Percentiles rank a stretch among this genome's conserved stretches.
Evolutionary conservation across 495 filamentous ascomycete species (phyloP).

Genomic region (Aspergillus kassunensis): DNA sequence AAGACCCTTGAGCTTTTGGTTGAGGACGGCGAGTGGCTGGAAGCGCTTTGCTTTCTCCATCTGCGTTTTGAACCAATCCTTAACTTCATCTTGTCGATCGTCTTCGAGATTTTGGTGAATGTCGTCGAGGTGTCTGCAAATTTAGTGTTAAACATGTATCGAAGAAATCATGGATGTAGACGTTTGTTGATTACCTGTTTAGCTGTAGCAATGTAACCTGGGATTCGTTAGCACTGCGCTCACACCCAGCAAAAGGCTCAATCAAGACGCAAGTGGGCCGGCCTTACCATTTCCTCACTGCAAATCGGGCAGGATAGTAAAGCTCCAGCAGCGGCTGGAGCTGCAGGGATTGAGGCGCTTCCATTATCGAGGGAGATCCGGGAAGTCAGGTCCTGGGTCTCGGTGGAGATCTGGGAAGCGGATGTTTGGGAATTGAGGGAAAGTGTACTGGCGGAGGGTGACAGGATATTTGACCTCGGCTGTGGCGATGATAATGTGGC

Average conservation of each 20-base stretch:
- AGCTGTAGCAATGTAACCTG: conserved; percentile 88
- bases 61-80: conserved; percentile 96
- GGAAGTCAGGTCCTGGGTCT: conserved; percentile 56
- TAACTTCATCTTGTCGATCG: conserved; percentile 91
- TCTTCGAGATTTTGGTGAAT: conserved; percentile 90
- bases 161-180: neutral
- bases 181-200: conserved; percentile 59
- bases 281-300: conserved; percentile 85
- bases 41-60: conserved; percentile 95
- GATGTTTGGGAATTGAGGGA: conserved; percentile 62
- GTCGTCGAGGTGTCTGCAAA: conserved; percentile 81
- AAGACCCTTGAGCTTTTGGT: conserved; percentile 95
- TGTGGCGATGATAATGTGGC: conserved; percentile 52
- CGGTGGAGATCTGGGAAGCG: conserved; percentile 53
- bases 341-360: conserved; percentile 42
- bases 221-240: conserved; percentile 6
- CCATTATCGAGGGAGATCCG: conserved; percentile 54
- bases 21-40: conserved; percentile 84
- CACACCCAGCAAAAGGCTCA: neutral
- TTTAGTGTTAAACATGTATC: conserved; percentile 17
- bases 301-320: conserved; percentile 91
- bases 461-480: conserved; percentile 50
- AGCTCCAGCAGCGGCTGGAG: conserved; percentile 52
- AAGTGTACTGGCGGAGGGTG: conserved; percentile 55
- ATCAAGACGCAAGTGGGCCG: conserved; percentile 5